phyloP scores from a whole-genome alignment of 192 early-diverging fungal species.

The Coemansia furcata region DNA sequence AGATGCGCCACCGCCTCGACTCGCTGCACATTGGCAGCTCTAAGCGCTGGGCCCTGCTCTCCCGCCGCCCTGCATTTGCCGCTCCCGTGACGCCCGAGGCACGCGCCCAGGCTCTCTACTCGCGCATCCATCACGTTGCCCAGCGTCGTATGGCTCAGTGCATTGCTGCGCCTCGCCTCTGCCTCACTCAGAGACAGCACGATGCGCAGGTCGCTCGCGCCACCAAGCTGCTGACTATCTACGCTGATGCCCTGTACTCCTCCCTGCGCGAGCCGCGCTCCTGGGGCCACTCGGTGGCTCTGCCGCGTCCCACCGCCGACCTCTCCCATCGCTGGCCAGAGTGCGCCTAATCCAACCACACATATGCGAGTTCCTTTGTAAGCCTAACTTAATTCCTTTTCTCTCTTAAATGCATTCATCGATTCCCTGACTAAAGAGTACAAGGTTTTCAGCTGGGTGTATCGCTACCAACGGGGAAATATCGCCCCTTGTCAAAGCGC shows the following conservation, averaged over 20 bases:
- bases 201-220: conserved; percentile 39
- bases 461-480: too few species aligned
- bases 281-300: conserved; percentile 51
- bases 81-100: conserved; percentile 7
- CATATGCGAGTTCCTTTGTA: conserved; percentile 1
- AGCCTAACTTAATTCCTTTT: not conserved
- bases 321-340: not conserved
- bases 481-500: too few species aligned
- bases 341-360: not conserved
- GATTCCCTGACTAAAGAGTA: too few species aligned
- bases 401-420: not conserved
- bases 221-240: conserved; percentile 28
- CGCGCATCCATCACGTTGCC: conserved; percentile 32
- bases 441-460: too few species aligned
- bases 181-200: conserved; percentile 46
- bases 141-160: conserved; percentile 36
- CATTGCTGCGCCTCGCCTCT: conserved; percentile 27
- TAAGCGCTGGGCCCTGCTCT: conserved; percentile 28
- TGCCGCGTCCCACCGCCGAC: conserved; percentile 16
- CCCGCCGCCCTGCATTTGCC: conserved; percentile 7
- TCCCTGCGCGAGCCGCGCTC: conserved; percentile 36
- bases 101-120: conserved; percentile 18
- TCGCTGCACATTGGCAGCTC: conserved; percentile 36
- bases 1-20: conserved; percentile 43
- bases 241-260: conserved; percentile 34